phyloP scores from a whole-genome alignment of 2,329 filamentous ascomycete genomes.

The Calonectria pteridis region DNA sequence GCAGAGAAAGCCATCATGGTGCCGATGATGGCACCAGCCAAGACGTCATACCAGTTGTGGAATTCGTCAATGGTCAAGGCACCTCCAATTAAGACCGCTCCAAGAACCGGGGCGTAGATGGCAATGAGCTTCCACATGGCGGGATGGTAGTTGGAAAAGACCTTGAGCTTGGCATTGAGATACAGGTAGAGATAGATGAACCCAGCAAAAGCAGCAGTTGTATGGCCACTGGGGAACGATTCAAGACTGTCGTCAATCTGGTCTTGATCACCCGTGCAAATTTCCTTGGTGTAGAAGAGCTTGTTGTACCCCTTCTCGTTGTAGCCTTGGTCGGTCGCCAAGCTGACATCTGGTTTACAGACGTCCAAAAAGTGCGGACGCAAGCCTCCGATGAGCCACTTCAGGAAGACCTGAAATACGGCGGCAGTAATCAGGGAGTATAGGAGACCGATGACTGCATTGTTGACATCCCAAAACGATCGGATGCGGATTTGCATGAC shows the following conservation, averaged over 20 bases:
- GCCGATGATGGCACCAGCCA: slow-evolving; percentile 75
- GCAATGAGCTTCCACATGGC: slow-evolving; percentile 79
- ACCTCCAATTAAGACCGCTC: slow-evolving; percentile 75
- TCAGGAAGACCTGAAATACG: slow-evolving; percentile 83
- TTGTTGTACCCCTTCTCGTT: slow-evolving; percentile 64
- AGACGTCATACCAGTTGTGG: slow-evolving; percentile 82
- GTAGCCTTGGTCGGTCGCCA: slow-evolving; percentile 50
- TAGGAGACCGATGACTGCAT: slow-evolving; percentile 75
- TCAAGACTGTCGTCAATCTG: slow-evolving; percentile 78
- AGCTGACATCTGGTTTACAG: slow-evolving; percentile 67
- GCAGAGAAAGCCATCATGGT: slow-evolving; percentile 73
- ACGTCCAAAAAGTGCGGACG: slow-evolving; percentile 80
- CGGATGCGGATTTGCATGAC: slow-evolving; percentile 76
- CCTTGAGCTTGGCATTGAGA: slow-evolving; percentile 83
- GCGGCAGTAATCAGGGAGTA: slow-evolving; percentile 78
- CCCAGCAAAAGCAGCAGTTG: slow-evolving; percentile 78
- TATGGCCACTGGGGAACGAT: slow-evolving; percentile 80
- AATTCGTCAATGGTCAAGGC: slow-evolving; percentile 79
- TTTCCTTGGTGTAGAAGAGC: slow-evolving; percentile 77
- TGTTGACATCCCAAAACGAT: slow-evolving; percentile 79
- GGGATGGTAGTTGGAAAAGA: slow-evolving; percentile 79
- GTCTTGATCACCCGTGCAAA: slow-evolving; percentile 75
- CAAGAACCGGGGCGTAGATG: slow-evolving; percentile 75
- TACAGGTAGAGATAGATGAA: slow-evolving; percentile 80
- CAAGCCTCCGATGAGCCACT: slow-evolving; percentile 79